Conservation (phyloP, 2,329 filamentous ascomycete genomes). For the Aspergillus glaucus region DNA sequence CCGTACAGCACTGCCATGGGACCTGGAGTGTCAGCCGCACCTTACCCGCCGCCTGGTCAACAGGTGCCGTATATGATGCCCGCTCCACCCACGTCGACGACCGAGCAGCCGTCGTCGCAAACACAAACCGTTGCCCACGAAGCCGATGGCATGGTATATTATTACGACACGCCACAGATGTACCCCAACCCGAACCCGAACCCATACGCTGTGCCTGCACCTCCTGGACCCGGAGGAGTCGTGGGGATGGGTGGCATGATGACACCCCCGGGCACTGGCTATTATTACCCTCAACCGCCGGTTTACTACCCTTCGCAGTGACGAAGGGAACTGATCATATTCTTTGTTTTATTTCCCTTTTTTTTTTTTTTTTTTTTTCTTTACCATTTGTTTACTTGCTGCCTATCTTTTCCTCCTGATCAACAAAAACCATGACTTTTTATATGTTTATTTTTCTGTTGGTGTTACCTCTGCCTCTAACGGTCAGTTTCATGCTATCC, state of each 20-base stretch:
- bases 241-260: conserved; percentile 76
- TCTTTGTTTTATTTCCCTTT: conserved; percentile 8
- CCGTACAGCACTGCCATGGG: conserved; percentile 43
- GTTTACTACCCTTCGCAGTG: conserved; percentile 54
- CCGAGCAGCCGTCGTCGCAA: conserved; percentile 36
- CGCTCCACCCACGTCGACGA: conserved; percentile 23
- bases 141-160: conserved; percentile 93
- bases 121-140: conserved; percentile 68
- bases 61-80: conserved; percentile 36
- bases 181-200: conserved; percentile 41
- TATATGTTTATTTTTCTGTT: not conserved
- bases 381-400: conserved; percentile 15
- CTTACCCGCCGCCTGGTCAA: conserved; percentile 50
- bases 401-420: conserved; percentile 4
- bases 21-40: conserved; percentile 45
- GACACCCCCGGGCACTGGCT: conserved; percentile 52
- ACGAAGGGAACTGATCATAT: conserved; percentile 1
- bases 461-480: no score
- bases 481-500: conserved; percentile 8
- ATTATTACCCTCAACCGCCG: conserved; percentile 54
- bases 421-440: not conserved
- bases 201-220: conserved; percentile 21
- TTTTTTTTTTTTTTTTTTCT: conserved; percentile 6
- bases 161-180: conserved; percentile 75
- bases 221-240: conserved; percentile 47